Percentiles rank a stretch among this genome's conserved stretches.
phyloP scores from a whole-genome alignment of 2,329 filamentous ascomycete species.

The Nemania abortiva region DNA sequence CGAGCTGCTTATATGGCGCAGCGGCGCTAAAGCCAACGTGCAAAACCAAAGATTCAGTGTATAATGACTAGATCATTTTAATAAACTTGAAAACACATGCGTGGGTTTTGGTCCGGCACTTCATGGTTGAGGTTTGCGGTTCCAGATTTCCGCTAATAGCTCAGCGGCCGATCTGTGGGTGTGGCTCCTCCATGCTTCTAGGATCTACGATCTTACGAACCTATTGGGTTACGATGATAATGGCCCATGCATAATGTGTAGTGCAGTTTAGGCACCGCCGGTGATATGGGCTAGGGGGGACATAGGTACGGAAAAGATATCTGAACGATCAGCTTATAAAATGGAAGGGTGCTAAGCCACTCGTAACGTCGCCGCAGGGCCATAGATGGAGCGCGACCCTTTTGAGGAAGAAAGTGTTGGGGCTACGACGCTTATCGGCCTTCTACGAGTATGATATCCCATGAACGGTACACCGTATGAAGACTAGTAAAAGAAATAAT shows the following conservation, averaged over 20 bases:
- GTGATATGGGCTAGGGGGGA: slow-evolving; percentile 12
- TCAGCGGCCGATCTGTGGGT: neutral
- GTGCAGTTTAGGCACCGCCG: neutral
- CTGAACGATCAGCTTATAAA: neutral
- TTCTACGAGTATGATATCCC: neutral
- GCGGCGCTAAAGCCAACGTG: slow-evolving; percentile 28
- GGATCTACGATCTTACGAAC: neutral
- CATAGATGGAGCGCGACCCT: neutral
- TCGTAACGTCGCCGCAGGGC: neutral
- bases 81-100: neutral
- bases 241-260: slow-evolving; percentile 10
- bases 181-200: neutral
- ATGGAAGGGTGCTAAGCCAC: neutral
- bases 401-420: neutral
- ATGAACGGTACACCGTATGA: neutral
- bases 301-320: slow-evolving; percentile 15
- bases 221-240: slow-evolving; percentile 1
- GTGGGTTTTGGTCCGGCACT: neutral
- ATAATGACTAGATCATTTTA: neutral
- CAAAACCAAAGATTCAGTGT: neutral
- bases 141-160: neutral
- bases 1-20: slow-evolving; percentile 68
- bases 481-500: neutral
- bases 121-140: neutral
- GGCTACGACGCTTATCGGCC: neutral